phyloP scores from a whole-genome alignment of 2,329 filamentous ascomycete species.

The Bipolaris bicolor region DNA sequence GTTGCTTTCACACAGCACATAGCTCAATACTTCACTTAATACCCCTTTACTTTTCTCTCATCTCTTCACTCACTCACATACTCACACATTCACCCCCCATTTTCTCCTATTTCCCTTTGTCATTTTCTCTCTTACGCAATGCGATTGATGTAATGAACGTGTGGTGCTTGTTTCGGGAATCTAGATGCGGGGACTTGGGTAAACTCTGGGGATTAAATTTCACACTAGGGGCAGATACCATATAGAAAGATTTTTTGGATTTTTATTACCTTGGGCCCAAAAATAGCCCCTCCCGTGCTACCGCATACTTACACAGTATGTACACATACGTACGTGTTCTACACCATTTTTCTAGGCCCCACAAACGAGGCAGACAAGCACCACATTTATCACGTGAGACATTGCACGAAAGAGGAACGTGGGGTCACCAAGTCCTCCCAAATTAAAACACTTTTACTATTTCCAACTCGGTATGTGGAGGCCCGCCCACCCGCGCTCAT shows the following conservation, averaged over 20 bases:
- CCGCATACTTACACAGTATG: no score
- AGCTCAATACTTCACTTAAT: conserved; percentile 14
- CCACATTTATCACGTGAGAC: no score
- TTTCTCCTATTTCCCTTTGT: background rate
- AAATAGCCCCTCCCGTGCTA: no score
- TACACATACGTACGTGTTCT: background rate
- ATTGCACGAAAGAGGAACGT: no score
- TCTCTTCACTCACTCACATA: no score
- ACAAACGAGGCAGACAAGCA: no score
- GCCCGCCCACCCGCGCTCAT: no score
- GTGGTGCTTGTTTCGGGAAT: background rate
- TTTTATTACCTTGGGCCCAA: background rate
- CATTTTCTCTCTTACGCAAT: conserved; percentile 9
- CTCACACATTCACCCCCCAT: background rate
- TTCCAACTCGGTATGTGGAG: no score
- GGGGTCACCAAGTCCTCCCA: no score
- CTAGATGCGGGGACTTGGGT: background rate
- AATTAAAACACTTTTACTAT: no score
- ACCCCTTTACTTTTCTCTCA: background rate
- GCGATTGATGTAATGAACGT: conserved; percentile 16
- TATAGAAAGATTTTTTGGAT: conserved; percentile 5
- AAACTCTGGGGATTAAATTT: no score
- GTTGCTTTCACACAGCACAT: conserved; percentile 3
- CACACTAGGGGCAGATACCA: conserved; percentile 7
- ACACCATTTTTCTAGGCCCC: no score